phyloP scores from a whole-genome alignment of 2,329 filamentous ascomycete species.

The Pseudogymnoascus sp. region DNA sequence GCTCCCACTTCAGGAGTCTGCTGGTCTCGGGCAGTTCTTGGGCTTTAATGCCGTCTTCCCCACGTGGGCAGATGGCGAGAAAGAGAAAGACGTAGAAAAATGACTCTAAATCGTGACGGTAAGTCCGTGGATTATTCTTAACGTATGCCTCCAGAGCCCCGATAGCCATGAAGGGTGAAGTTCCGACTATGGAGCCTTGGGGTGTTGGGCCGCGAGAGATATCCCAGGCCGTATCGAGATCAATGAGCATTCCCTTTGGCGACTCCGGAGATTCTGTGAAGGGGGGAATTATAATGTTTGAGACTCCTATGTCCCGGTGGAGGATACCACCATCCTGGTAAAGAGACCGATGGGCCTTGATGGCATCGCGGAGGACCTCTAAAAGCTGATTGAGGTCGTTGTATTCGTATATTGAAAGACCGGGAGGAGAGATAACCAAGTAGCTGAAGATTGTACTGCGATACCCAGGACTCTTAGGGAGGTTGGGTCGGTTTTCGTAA shows the following conservation, averaged over 20 bases:
- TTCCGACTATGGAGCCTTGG: neutral
- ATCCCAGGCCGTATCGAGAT: slow-evolving; percentile 20
- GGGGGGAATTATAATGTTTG: slow-evolving; percentile 17
- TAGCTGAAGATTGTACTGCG: slow-evolving; percentile 16
- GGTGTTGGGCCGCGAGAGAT: slow-evolving; percentile 13
- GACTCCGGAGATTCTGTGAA: neutral
- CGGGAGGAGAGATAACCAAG: slow-evolving; percentile 21
- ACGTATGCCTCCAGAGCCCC: neutral
- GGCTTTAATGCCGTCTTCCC: neutral
- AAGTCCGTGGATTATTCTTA: slow-evolving; percentile 16
- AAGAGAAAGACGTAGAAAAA: slow-evolving; percentile 23
- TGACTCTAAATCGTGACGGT: slow-evolving; percentile 23
- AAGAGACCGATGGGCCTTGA: slow-evolving; percentile 22
- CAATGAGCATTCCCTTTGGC: slow-evolving; percentile 21
- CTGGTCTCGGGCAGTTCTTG: slow-evolving; percentile 17
- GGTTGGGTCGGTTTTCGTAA: neutral
- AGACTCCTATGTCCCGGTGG: slow-evolving; percentile 21
- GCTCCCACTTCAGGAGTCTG: slow-evolving; percentile 19
- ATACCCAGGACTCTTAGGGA: neutral
- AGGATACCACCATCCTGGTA: slow-evolving; percentile 19
- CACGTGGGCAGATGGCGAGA: slow-evolving; percentile 18
- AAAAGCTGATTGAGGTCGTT: slow-evolving; percentile 18
- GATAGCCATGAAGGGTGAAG: neutral
- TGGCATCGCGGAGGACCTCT: slow-evolving; percentile 20
- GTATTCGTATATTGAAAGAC: slow-evolving; percentile 21